Percentiles rank a stretch among this genome's conserved stretches.
These are phyloP conservation scores for Termitomyces titanicus DNA, from an alignment of 768 basidiomycete genomes.

Conservation along the genomic window DNA sequence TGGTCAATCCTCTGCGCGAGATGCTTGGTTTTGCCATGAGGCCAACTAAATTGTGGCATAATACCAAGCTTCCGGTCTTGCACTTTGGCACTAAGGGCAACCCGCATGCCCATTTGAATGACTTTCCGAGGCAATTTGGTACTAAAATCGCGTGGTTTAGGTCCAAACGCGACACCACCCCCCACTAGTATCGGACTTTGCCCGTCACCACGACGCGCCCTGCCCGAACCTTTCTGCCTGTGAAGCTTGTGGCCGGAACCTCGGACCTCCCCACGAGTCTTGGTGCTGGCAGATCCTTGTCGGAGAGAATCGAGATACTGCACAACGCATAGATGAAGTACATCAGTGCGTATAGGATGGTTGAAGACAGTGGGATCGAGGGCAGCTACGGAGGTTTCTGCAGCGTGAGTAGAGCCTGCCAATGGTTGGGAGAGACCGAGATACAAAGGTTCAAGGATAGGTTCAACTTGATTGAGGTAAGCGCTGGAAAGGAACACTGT, in stretches of 20 bases:
- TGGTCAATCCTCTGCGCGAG: constrained; percentile 58
- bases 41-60: constrained; percentile 71
- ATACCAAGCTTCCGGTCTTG: constrained; percentile 72
- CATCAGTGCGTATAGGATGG: constrained; percentile 86
- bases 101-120: constrained; percentile 87
- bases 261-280: constrained; percentile 85
- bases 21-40: constrained; percentile 65
- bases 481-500: background rate
- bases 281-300: constrained; percentile 90
- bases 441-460: constrained; percentile 47
- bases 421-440: constrained; percentile 61
- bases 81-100: constrained; percentile 83
- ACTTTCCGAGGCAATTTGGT: constrained; percentile 93
- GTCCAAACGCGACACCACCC: constrained; percentile 91
- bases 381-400: constrained; percentile 46
- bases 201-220: constrained; percentile 84
- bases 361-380: constrained; percentile 83
- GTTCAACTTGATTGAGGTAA: constrained; percentile 27
- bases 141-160: constrained; percentile 88
- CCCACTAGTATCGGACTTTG: constrained; percentile 87
- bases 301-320: constrained; percentile 86
- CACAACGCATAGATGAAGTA: constrained; percentile 88
- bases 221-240: constrained; percentile 88
- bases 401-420: constrained; percentile 33
- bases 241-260: constrained; percentile 89